phyloP scores from a whole-genome alignment of 805 yeast species.

The Teunomyces barrocoloradensis region DNA sequence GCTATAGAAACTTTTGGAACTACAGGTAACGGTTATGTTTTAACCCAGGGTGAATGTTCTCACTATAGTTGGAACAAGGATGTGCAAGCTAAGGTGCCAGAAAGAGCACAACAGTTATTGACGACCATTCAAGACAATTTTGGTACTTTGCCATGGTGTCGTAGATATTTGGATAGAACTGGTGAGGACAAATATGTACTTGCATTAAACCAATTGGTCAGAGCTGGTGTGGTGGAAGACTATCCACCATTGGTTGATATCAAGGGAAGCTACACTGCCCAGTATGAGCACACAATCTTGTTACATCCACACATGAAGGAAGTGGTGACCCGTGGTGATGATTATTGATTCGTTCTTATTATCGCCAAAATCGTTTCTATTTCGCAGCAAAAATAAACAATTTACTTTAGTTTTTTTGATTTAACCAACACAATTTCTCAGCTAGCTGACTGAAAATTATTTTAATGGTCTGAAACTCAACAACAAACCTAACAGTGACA shows the following conservation, averaged over 20 bases:
- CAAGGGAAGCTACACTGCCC: slow-evolving; percentile 90
- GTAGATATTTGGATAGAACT: slow-evolving; percentile 85
- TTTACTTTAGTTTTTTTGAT: no score
- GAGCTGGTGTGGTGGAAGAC: slow-evolving; percentile 84
- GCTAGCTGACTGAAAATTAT: no score
- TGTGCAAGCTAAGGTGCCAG: slow-evolving; percentile 42
- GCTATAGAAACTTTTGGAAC: slow-evolving; percentile 98
- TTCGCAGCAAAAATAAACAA: not conserved
- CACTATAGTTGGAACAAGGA: slow-evolving; percentile 75
- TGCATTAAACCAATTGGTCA: slow-evolving; percentile 82
- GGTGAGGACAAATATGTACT: slow-evolving; percentile 90
- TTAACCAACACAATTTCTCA: no score
- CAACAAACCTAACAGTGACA: no score
- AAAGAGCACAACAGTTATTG: slow-evolving; percentile 68
- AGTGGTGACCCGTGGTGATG: slow-evolving; percentile 93
- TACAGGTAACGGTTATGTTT: slow-evolving; percentile 91
- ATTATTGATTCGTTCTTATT: slow-evolving; percentile 47
- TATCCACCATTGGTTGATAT: slow-evolving; percentile 90
- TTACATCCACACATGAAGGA: slow-evolving; percentile 91
- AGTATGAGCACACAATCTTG: slow-evolving; percentile 90
- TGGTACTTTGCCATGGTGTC: slow-evolving; percentile 95
- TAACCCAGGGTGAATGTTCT: slow-evolving; percentile 86
- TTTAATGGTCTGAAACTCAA: no score
- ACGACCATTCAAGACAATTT: slow-evolving; percentile 73
- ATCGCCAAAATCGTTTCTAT: not conserved